A percentile compares a stretch with the other conserved stretches of the same genome.
phyloP scores from a whole-genome alignment of 768 basidiomycete genomes.

The Psilocybe cyanescens region DNA sequence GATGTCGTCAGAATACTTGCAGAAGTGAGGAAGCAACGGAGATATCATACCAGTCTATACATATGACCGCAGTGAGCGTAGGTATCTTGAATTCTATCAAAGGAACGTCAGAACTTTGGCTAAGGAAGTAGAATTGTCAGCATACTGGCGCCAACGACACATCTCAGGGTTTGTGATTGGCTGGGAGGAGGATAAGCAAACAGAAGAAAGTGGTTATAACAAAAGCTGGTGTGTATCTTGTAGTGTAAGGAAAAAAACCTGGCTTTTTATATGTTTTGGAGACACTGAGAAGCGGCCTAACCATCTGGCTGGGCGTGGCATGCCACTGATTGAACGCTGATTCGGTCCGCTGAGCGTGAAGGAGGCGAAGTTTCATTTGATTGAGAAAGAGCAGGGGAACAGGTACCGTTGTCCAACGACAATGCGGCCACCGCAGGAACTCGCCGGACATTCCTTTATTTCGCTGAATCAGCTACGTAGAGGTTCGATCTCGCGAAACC shows the following conservation, averaged over 20 bases:
- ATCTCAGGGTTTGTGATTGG: constrained; percentile 34
- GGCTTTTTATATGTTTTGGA: constrained; percentile 27
- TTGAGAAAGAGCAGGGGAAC: constrained; percentile 15
- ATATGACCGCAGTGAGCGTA: constrained; percentile 62
- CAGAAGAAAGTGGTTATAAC: constrained; percentile 9
- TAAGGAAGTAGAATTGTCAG: constrained; percentile 9
- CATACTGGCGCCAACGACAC: constrained; percentile 78
- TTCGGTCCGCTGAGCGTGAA: constrained; percentile 24
- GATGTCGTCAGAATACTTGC: neutral
- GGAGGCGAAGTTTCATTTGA: constrained; percentile 17
- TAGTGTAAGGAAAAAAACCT: constrained; percentile 5
- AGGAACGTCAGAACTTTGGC: constrained; percentile 19
- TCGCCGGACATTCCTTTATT: constrained; percentile 17
- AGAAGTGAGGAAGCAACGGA: neutral
- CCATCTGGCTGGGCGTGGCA: constrained; percentile 18
- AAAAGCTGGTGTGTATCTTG: constrained; percentile 7
- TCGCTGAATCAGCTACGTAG: constrained; percentile 17
- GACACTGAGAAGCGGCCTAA: constrained; percentile 22
- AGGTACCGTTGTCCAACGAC: constrained; percentile 19
- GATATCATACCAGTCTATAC: constrained; percentile 50
- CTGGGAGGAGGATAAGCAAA: constrained; percentile 14
- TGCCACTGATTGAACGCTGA: constrained; percentile 24
- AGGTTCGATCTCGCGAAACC: constrained; percentile 23
- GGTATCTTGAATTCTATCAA: constrained; percentile 61
- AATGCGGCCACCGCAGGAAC: constrained; percentile 16